Percentiles rank a stretch among this genome's conserved stretches.
phyloP scores from a whole-genome alignment of 805 yeast genomes.

The Myxozyma melibiosi region DNA sequence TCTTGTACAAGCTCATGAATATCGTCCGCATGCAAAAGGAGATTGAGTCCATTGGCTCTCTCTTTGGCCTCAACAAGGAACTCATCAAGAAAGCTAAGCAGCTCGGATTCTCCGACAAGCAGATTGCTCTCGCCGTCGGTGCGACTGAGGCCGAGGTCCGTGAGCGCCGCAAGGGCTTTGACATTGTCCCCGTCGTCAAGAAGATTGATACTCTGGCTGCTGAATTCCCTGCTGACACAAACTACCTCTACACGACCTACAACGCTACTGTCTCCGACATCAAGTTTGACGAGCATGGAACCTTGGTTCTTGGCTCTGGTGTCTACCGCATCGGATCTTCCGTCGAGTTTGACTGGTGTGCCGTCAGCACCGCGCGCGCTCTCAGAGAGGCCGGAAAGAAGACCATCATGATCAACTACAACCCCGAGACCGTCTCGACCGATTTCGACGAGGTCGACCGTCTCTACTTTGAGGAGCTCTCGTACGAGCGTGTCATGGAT shows the following conservation, averaged over 20 bases:
- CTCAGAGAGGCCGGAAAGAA: constrained; percentile 82
- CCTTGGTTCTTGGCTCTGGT: constrained; percentile 97
- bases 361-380: constrained; percentile 94
- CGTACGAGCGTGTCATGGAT: constrained; percentile 95
- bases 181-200: constrained; percentile 90
- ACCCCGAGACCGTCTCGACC: constrained; percentile 98
- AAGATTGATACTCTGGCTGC: constrained; percentile 97
- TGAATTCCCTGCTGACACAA: constrained; percentile 96
- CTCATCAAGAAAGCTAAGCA: constrained; percentile 79
- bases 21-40: constrained; percentile 86
- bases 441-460: constrained; percentile 98
- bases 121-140: constrained; percentile 77
- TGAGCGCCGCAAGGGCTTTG: constrained; percentile 73
- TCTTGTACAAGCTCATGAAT: constrained; percentile 87
- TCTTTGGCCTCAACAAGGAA: constrained; percentile 65
- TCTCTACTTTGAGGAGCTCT: constrained; percentile 91
- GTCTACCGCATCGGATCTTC: constrained; percentile 98
- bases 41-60: constrained; percentile 63
- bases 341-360: constrained; percentile 99
- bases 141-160: constrained; percentile 80
- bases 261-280: constrained; percentile 87
- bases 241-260: constrained; percentile 93
- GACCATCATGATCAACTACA: constrained; percentile 95
- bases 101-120: constrained; percentile 93
- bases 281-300: constrained; percentile 83